These are phyloP conservation scores for Suzukiozyma palmioleophila DNA, from an alignment of 1,139 yeast genomes.

Conservation along the genomic window DNA sequence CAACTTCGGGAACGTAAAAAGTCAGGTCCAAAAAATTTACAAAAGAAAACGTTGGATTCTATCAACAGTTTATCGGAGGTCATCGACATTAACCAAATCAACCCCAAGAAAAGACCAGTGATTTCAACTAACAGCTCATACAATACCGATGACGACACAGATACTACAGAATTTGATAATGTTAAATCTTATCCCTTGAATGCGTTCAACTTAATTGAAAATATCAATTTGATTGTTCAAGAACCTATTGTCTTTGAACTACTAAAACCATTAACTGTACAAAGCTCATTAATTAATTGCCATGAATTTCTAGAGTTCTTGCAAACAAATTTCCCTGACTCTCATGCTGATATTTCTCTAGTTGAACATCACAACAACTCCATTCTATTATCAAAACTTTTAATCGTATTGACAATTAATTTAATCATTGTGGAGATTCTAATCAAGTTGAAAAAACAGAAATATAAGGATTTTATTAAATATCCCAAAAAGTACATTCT, in stretches of 20 bases:
- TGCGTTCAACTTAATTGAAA: conserved; percentile 18
- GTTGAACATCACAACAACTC: conserved; percentile 28
- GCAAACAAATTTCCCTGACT: conserved; percentile 16
- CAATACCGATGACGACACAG: conserved; percentile 3
- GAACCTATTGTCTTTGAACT: conserved; percentile 21
- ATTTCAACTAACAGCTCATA: conserved; percentile 2
- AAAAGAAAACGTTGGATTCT: conserved; percentile 33
- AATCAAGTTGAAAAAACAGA: conserved; percentile 25
- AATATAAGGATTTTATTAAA: conserved; percentile 18
- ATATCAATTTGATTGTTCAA: conserved; percentile 16
- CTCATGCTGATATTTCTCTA: conserved; percentile 17
- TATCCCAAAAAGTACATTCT: conserved; percentile 16
- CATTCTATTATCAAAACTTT: conserved; percentile 25
- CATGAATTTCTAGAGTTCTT: conserved; percentile 24
- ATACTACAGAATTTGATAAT: conserved; percentile 1
- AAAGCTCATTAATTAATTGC: conserved; percentile 22
- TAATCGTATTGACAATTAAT: conserved; percentile 26
- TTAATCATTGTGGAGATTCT: conserved; percentile 30
- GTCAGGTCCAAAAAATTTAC: conserved; percentile 41
- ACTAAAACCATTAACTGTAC: conserved; percentile 27
- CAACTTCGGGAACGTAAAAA: conserved; percentile 35
- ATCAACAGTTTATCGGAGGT: conserved; percentile 24
- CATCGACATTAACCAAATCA: conserved; percentile 8
- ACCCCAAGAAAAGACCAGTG: conserved; percentile 3
- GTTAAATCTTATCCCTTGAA: conserved; percentile 11